A percentile compares a stretch with the other conserved stretches of the same genome.
phyloP scores from a whole-genome alignment of 75 land plant genomes.

The Ceratopteris richardii region DNA sequence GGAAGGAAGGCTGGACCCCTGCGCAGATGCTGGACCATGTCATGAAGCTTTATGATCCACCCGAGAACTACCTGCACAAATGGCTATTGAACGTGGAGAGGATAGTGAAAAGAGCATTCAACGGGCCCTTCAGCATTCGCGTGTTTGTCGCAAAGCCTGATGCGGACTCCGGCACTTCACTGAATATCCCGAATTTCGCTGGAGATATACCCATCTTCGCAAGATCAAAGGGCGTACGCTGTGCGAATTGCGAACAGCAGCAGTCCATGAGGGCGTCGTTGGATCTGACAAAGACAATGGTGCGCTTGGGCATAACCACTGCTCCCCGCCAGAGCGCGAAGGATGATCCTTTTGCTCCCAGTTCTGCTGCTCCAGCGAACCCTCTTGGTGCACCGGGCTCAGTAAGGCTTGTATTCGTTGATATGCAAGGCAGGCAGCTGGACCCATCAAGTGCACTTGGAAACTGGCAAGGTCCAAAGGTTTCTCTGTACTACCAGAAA shows the following conservation, averaged over 20 bases:
- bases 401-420: neutral
- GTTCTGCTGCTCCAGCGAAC: neutral
- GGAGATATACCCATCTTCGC: too few species aligned
- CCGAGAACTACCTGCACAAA: too few species aligned
- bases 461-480: too few species aligned
- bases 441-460: too few species aligned
- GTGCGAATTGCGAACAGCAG: conserved; percentile 1
- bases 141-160: neutral
- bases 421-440: neutral
- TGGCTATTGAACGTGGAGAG: too few species aligned
- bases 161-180: neutral
- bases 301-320: too few species aligned
- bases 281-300: too few species aligned
- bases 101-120: neutral
- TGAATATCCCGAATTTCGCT: neutral
- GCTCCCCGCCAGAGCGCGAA: neutral
- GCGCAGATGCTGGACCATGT: too few species aligned
- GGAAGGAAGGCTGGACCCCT: too few species aligned
- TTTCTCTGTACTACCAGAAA: too few species aligned
- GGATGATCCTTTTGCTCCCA: neutral
- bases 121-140: conserved; percentile 1
- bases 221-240: neutral
- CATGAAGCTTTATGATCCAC: too few species aligned
- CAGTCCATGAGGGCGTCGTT: conserved; percentile 5
- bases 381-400: neutral